These are phyloP conservation scores for Nitzschia inconspicua DNA, from an alignment of 108 stramenopile species.

Conservation along the genomic window DNA sequence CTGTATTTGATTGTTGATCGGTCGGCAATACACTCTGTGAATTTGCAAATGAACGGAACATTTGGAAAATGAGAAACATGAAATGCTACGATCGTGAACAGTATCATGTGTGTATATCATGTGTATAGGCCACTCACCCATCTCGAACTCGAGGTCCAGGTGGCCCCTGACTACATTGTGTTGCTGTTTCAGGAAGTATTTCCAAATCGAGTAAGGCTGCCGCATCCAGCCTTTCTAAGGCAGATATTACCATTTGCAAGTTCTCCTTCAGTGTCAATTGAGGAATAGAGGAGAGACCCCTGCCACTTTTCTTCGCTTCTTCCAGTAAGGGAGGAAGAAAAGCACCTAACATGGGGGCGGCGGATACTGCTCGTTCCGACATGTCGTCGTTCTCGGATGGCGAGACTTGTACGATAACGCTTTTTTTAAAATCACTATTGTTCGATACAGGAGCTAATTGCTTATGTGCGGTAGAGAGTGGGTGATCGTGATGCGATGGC, in stretches of 20 bases:
- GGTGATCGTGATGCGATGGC: too few species aligned
- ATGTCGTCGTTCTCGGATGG: too few species aligned
- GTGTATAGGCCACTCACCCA: constrained; percentile 18
- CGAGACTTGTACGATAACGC: too few species aligned
- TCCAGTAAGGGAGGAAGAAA: too few species aligned
- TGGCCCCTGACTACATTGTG: not conserved
- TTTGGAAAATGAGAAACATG: constrained; percentile 6
- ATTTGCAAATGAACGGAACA: not conserved
- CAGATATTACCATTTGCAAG: constrained; percentile 38
- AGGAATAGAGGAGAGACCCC: constrained; percentile 10
- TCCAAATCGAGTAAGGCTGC: constrained; percentile 44
- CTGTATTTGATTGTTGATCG: constrained; percentile 54
- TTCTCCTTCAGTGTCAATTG: constrained; percentile 19
- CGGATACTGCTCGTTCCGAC: too few species aligned
- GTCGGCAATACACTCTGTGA: constrained; percentile 33
- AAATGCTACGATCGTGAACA: not conserved
- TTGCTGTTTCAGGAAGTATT: not conserved
- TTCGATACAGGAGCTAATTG: too few species aligned
- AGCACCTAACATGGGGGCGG: too few species aligned
- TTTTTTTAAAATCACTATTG: too few species aligned
- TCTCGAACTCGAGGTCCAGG: constrained; percentile 15
- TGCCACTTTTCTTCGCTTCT: too few species aligned
- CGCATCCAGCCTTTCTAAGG: constrained; percentile 49
- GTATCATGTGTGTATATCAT: not conserved
- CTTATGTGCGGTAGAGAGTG: too few species aligned